Conservation (phyloP, 1,284 basidiomycete species). For the Papiliotrema fonsecae region DNA sequence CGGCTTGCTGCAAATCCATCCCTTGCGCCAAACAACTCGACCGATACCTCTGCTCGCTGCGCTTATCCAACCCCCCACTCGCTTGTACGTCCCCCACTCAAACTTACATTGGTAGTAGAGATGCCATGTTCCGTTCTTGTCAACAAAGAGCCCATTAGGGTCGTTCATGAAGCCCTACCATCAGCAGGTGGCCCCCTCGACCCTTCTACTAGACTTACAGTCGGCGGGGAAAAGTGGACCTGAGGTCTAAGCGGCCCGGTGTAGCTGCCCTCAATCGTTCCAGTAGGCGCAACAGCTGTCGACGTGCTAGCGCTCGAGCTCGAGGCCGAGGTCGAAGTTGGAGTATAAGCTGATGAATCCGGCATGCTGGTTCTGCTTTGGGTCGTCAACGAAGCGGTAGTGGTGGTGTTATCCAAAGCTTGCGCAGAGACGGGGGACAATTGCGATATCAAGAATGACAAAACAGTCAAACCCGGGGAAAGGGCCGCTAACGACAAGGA, state of each 20-base stretch:
- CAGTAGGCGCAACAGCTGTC: background rate
- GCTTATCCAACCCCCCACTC: too few species aligned
- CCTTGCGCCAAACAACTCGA: too few species aligned
- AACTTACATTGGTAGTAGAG: conserved; percentile 48
- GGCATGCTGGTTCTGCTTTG: too few species aligned
- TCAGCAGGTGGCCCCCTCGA: background rate
- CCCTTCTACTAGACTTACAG: conserved; percentile 13
- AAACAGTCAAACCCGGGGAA: too few species aligned
- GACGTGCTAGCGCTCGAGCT: background rate
- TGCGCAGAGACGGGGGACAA: too few species aligned
- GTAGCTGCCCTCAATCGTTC: conserved; percentile 17
- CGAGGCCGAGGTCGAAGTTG: background rate
- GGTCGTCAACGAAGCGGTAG: too few species aligned
- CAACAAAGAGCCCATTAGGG: conserved; percentile 47
- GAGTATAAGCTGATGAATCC: too few species aligned
- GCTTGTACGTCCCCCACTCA: background rate
- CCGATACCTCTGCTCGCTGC: too few species aligned
- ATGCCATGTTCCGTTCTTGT: conserved; percentile 48
- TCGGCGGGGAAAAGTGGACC: conserved; percentile 32
- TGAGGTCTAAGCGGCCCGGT: conserved; percentile 24
- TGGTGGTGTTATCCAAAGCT: too few species aligned
- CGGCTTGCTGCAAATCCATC: too few species aligned
- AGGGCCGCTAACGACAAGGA: too few species aligned
- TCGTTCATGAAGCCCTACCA: conserved; percentile 49
- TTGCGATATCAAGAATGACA: too few species aligned